Base-by-base conservation (phyloP, 1,284 basidiomycete species). In the Quambalaria eucalypti region DNA sequence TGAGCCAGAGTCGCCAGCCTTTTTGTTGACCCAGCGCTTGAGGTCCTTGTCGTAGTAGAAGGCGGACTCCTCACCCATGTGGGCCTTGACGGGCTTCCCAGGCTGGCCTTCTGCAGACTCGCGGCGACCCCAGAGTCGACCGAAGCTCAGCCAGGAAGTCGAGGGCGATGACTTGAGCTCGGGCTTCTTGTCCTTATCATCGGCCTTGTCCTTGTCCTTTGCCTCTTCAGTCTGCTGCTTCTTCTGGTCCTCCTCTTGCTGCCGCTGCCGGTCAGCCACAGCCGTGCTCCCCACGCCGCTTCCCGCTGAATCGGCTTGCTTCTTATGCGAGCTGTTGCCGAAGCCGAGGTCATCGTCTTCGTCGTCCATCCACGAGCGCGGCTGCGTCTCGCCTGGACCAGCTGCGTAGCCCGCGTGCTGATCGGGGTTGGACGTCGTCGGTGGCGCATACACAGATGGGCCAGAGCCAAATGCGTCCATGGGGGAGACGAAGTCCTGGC, bases 1-100 rank as follows among this genome's bases (percentile, higher is more conserved):
- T 6, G 60, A 50, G n/a, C 54, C 61, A 9, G 77, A 23, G 57
- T 68, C 53, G 54, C 74, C 57, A 40, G 62, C 48, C 78, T 87
- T 91, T 78, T 88, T 92, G 77, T 96, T 92, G 21, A 98, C 86
- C 95, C 95, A 99, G 60, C 87, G 83, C 77, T 95, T 95, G 60
- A 87, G 82, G 23, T 96, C 90, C 68, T 87, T 85, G 77, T 99
- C 95, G 75, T 88, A 99, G 66, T 90, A 88, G 79, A 98, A 93
- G 46, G 85, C 81, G 29, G 82, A 89, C 72, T 93, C 85, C 69
- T 98, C 89, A 19, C 95, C 95, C 23, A 98, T 82, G 66, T 89
- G 97, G 16, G 93, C 95, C 50, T 68, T 66, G 50, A 65, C 65
- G 0, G 76, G 70, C 30, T 76, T 76, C n/a, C 58, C 60, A 2